Conservation (phyloP, 495 filamentous ascomycete species). For the Cercophora sp. region DNA sequence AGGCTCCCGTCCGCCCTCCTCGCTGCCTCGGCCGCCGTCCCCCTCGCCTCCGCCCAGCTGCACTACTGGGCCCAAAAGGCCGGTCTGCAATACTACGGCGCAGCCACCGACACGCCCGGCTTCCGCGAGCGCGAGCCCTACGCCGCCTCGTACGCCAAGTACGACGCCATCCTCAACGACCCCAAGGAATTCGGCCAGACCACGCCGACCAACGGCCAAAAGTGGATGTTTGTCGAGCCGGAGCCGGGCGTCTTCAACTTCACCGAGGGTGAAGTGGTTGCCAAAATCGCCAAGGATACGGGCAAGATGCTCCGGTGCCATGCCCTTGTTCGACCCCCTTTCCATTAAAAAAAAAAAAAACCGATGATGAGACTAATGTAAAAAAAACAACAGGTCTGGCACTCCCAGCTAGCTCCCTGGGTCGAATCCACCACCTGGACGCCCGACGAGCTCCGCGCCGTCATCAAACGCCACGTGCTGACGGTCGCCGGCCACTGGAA, state of each 20-base stretch:
- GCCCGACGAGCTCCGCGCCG: slow-evolving; percentile 44
- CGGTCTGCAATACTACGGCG: slow-evolving; percentile 47
- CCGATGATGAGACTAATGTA: no score
- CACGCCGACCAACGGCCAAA: slow-evolving; percentile 52
- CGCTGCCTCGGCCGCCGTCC: slow-evolving; percentile 7
- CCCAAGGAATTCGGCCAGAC: slow-evolving; percentile 49
- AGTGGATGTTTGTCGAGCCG: slow-evolving; percentile 54
- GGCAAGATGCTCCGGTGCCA: slow-evolving; percentile 55
- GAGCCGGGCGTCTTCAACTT: slow-evolving; percentile 47
- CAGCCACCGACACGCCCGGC: slow-evolving; percentile 45
- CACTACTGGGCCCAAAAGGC: slow-evolving; percentile 36
- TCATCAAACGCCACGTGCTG: slow-evolving; percentile 53
- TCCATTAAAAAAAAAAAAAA: no score
- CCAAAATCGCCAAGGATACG: slow-evolving; percentile 42
- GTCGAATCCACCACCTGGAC: slow-evolving; percentile 51
- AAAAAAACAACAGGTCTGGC: no score
- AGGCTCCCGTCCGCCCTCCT: slow-evolving; percentile 5
- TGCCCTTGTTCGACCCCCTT: no score
- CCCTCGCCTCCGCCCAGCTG: slow-evolving; percentile 29
- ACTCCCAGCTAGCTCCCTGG: slow-evolving; percentile 56
- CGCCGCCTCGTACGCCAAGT: slow-evolving; percentile 23
- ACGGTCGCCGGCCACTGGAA: slow-evolving; percentile 51
- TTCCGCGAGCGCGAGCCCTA: slow-evolving; percentile 34
- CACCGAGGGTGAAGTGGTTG: slow-evolving; percentile 48
- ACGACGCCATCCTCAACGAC: slow-evolving; percentile 40